Evolutionary conservation across 768 basidiomycete species (phyloP).

Genomic region (Pholiota conissans): DNA sequence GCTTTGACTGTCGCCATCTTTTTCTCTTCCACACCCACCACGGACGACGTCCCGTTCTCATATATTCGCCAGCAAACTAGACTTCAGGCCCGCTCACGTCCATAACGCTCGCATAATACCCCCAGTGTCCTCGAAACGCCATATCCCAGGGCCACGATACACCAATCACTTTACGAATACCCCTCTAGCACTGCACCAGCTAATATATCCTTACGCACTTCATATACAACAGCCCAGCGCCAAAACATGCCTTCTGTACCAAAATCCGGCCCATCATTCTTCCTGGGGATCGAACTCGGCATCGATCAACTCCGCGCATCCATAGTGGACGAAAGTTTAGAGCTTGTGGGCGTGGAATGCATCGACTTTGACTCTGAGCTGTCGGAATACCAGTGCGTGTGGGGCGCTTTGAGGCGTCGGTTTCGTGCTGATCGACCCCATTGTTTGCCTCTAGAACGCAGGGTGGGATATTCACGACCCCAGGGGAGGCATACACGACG

Average conservation of each 20-base stretch:
- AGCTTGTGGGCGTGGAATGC: constrained; percentile 78
- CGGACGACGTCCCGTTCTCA: background rate
- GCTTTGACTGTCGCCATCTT: background rate
- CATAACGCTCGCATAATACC: constrained; percentile 20
- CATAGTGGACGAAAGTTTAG: constrained; percentile 80
- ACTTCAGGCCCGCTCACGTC: constrained; percentile 26
- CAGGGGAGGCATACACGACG: constrained; percentile 84
- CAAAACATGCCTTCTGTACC: constrained; percentile 40
- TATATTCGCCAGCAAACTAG: constrained; percentile 10
- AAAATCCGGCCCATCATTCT: constrained; percentile 53
- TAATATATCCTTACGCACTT: constrained; percentile 29
- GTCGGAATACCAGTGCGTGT: constrained; percentile 76
- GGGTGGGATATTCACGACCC: constrained; percentile 84
- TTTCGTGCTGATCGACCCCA: constrained; percentile 9
- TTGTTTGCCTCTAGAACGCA: constrained; percentile 57
- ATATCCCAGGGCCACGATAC: constrained; percentile 2
- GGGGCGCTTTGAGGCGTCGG: constrained; percentile 3
- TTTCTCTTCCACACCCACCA: background rate
- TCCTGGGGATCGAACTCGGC: constrained; percentile 84
- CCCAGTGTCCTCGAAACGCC: constrained; percentile 1
- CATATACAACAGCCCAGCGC: constrained; percentile 1
- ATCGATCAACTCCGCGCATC: constrained; percentile 83
- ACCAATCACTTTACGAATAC: constrained; percentile 14
- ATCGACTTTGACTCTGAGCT: constrained; percentile 84
- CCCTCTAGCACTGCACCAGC: constrained; percentile 17